Percentiles rank a stretch among this genome's conserved stretches.
Conservation (phyloP, 2,329 filamentous ascomycete genomes). For the Exophiala mesophila region DNA sequence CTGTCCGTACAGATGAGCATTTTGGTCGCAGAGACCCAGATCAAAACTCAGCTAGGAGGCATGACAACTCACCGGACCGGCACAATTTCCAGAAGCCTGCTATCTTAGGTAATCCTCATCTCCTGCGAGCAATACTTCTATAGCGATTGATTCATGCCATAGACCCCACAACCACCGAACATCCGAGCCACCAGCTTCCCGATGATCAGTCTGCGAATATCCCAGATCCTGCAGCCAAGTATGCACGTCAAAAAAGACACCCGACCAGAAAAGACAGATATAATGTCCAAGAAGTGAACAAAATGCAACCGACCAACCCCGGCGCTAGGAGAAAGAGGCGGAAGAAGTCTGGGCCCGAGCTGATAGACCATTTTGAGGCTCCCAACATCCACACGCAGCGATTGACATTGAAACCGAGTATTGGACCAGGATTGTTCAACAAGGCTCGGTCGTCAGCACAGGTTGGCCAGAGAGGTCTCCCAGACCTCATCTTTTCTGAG, state of each 20-base stretch:
- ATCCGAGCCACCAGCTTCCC: no score
- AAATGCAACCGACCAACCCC: background rate
- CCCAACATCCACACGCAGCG: slow-evolving; percentile 23
- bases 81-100: no score
- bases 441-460: slow-evolving; percentile 20
- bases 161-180: no score
- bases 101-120: no score
- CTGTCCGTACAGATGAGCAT: no score
- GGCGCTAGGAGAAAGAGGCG: slow-evolving; percentile 4
- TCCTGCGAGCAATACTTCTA: no score
- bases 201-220: no score
- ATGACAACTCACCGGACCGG: no score
- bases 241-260: slow-evolving; percentile 21
- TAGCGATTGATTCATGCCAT: no score
- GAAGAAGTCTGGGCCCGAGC: slow-evolving; percentile 8
- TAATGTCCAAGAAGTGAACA: slow-evolving; percentile 15
- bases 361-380: slow-evolving; percentile 23
- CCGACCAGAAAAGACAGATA: slow-evolving; percentile 24
- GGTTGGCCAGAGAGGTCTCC: slow-evolving; percentile 14
- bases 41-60: no score
- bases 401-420: slow-evolving; percentile 20
- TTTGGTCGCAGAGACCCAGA: no score
- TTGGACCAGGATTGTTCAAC: slow-evolving; percentile 19
- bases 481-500: slow-evolving; percentile 26
- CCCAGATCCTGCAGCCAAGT: slow-evolving; percentile 16